Evolutionary conservation across 2,329 filamentous ascomycete species (phyloP), one percentile per base, ranked within the genome.

Genomic region (Pochonia chlamydosporia): DNA sequence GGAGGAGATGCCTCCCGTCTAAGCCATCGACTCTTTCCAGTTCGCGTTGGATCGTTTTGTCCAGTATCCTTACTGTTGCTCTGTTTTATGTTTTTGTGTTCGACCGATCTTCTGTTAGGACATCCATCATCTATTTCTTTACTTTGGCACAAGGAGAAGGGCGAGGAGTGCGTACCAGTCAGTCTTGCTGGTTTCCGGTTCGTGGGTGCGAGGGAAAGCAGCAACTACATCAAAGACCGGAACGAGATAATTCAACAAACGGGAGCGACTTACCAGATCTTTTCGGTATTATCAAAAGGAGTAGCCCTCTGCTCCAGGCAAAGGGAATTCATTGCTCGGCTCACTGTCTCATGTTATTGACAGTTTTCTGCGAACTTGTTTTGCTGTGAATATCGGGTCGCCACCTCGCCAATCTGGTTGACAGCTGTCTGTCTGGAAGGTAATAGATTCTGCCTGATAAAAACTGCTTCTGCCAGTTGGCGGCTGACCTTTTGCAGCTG

Each of bases 401-500:
- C n/a, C 35, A 14, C 9, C 23, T 39, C 13, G n/a, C 2, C 35
- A 13, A 18, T 8, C 35, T 14, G 35, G 11, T 20, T 39, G 18
- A 6, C 35, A 39, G 18, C 35, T 23, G 35, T 23, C 18, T n/a
- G n/a, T n/a, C n/a, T n/a, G n/a, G n/a, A n/a, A n/a, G n/a, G n/a
- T n/a, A n/a, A n/a, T n/a, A n/a, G n/a, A n/a, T n/a, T n/a, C n/a
- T n/a, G n/a, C n/a, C n/a, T n/a, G n/a, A n/a, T n/a, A n/a, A n/a
- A n/a, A n/a, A n/a, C n/a, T n/a, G n/a, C n/a, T 28, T 28, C 13
- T 28, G 39, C 23, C 46, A 25, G 43, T 21, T 40, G 49, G 31
- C 49, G 30, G 43, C 42, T 46, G 33, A 43, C 28, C n/a, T 11
- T n/a, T 33, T n/a, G 36, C 43, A 48, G 43, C 39, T 48, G 49